These are phyloP conservation scores for Starmera stellimalicola DNA, from an alignment of 1,139 yeast species.

Conservation along the genomic window DNA sequence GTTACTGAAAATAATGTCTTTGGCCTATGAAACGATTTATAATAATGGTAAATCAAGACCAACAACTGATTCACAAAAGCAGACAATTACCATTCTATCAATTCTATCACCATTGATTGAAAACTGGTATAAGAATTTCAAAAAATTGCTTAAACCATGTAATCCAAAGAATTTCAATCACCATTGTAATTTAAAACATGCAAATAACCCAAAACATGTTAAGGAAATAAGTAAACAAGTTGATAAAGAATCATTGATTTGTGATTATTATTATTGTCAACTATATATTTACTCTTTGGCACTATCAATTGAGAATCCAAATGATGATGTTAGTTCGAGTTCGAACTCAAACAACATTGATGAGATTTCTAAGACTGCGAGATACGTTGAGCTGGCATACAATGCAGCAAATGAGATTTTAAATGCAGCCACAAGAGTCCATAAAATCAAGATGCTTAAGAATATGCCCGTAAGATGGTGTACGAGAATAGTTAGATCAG, in stretches of 20 bases:
- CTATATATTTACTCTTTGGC: slow-evolving; percentile 80
- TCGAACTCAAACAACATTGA: slow-evolving; percentile 39
- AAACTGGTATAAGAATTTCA: slow-evolving; percentile 66
- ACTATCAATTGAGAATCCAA: slow-evolving; percentile 37
- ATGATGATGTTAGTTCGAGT: slow-evolving; percentile 6
- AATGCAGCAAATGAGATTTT: slow-evolving; percentile 77
- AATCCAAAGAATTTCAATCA: slow-evolving; percentile 21
- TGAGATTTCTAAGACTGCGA: slow-evolving; percentile 65
- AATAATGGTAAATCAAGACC: slow-evolving; percentile 41
- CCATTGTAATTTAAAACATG: slow-evolving; percentile 19
- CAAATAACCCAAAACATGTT: slow-evolving; percentile 22
- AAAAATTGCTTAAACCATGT: slow-evolving; percentile 42
- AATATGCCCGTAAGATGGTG: slow-evolving; percentile 91
- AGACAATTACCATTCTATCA: slow-evolving; percentile 61
- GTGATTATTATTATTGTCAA: slow-evolving; percentile 79
- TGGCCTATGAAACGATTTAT: slow-evolving; percentile 80
- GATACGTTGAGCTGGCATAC: slow-evolving; percentile 74
- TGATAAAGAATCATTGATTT: slow-evolving; percentile 62
- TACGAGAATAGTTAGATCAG: slow-evolving; percentile 80
- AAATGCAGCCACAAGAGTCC: slow-evolving; percentile 63
- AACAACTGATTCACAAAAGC: slow-evolving; percentile 47
- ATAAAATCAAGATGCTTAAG: slow-evolving; percentile 49
- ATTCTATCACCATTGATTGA: slow-evolving; percentile 69
- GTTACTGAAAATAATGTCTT: slow-evolving; percentile 64
- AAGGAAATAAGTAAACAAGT: slow-evolving; percentile 33